These are phyloP conservation scores for Podosphaera aphanis DNA, from an alignment of 2,329 filamentous ascomycete species.

Conservation along the genomic window DNA sequence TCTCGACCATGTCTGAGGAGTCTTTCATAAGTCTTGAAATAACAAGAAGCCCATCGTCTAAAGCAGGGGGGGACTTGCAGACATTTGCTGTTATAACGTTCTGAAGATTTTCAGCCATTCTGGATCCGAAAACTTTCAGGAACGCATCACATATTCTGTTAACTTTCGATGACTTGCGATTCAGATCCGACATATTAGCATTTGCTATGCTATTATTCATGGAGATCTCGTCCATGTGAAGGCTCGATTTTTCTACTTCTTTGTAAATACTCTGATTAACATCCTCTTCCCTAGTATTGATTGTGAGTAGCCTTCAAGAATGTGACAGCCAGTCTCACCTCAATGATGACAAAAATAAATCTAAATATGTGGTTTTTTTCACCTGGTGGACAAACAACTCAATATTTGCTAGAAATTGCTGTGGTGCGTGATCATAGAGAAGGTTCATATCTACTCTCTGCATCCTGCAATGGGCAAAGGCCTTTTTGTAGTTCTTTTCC, in stretches of 20 bases:
- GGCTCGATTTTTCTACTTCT: constrained; percentile 39
- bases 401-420: constrained; percentile 60
- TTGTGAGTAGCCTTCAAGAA: constrained; percentile 2
- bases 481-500: constrained; percentile 54
- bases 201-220: constrained; percentile 6
- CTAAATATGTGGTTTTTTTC: constrained; percentile 57
- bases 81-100: constrained; percentile 89
- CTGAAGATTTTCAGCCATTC: constrained; percentile 46
- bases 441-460: constrained; percentile 98
- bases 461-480: constrained; percentile 70
- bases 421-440: constrained; percentile 74
- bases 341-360: constrained; percentile 73
- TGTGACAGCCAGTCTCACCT: constrained; percentile 26
- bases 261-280: constrained; percentile 86
- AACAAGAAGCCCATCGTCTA: constrained; percentile 61
- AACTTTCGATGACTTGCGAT: constrained; percentile 34
- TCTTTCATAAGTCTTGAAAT: constrained; percentile 50
- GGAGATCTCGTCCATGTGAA: constrained; percentile 13
- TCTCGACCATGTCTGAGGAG: constrained; percentile 51
- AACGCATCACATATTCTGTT: constrained; percentile 79
- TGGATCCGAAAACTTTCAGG: constrained; percentile 38
- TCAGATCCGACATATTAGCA: constrained; percentile 5
- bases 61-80: constrained; percentile 74
- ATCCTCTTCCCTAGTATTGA: constrained; percentile 47
- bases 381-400: constrained; percentile 64